A percentile compares a stretch with the other conserved stretches of the same genome.
Evolutionary conservation across 2,329 filamentous ascomycete genomes (phyloP).

Genomic region (Sordariomycetes sp.): DNA sequence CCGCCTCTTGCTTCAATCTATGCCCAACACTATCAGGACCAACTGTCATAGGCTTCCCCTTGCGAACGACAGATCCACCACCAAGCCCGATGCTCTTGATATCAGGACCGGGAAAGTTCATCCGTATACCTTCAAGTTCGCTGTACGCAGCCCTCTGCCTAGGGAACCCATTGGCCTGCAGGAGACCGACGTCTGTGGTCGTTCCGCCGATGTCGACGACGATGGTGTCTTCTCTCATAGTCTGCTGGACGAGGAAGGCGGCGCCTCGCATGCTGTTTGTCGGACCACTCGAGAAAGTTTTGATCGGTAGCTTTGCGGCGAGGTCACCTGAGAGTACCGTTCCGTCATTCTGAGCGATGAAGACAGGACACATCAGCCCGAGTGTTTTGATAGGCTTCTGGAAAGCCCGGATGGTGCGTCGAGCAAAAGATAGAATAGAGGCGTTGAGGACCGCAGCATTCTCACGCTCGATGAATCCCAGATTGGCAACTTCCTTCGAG

Average conservation of each 20-base stretch:
- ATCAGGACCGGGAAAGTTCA: conserved; percentile 50
- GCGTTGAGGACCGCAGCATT: too few relatives aligned
- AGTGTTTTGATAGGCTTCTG: too few relatives aligned
- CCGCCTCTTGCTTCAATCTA: conserved; percentile 40
- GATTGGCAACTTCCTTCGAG: conserved; percentile 41
- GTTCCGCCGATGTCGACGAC: conserved; percentile 61
- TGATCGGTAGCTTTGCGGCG: too few relatives aligned
- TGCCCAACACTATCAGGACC: conserved; percentile 55
- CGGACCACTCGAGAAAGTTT: too few relatives aligned
- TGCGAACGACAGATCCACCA: conserved; percentile 45
- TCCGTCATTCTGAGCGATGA: too few relatives aligned
- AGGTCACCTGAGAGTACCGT: too few relatives aligned
- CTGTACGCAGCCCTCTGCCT: conserved; percentile 54
- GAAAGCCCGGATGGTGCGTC: too few relatives aligned
- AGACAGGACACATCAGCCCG: too few relatives aligned
- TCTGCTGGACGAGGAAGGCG: conserved; percentile 43
- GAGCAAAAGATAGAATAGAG: too few relatives aligned
- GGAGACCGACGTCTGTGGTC: conserved; percentile 53
- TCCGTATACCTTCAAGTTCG: conserved; percentile 51
- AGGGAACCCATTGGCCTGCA: conserved; percentile 54
- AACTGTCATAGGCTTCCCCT: conserved; percentile 29
- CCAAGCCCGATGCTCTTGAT: conserved; percentile 52
- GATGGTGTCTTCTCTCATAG: conserved; percentile 27
- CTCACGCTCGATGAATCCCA: conserved; percentile 47
- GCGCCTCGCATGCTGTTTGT: too few relatives aligned